phyloP scores from a whole-genome alignment of 208 protist species.

The Entamoeba invadens region DNA sequence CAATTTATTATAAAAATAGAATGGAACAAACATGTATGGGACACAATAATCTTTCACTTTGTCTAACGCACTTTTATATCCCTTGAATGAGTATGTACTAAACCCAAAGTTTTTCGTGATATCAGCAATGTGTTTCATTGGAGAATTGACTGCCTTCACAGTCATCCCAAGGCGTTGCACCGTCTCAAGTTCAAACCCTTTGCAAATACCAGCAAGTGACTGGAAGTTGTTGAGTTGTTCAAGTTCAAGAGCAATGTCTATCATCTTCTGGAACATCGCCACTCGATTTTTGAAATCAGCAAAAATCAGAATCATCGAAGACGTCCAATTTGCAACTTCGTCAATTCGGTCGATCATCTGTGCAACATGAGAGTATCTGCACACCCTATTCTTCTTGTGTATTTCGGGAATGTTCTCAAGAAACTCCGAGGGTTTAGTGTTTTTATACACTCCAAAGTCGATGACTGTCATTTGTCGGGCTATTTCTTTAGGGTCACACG shows the following conservation, averaged over 20 bases:
- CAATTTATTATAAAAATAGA: background rate
- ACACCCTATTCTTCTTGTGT: background rate
- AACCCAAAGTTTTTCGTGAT: background rate
- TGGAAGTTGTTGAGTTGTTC: background rate
- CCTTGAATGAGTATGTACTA: background rate
- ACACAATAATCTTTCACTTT: background rate
- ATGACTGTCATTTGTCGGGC: background rate
- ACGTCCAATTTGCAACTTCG: background rate
- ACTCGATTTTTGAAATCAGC: background rate
- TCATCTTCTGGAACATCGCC: background rate
- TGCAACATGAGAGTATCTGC: background rate
- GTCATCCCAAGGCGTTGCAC: background rate
- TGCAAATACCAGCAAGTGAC: background rate
- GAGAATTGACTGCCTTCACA: background rate
- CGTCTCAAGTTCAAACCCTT: background rate
- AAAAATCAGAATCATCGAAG: background rate
- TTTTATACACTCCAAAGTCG: background rate
- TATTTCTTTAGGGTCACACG: background rate
- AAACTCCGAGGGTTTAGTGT: background rate
- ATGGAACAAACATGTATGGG: background rate
- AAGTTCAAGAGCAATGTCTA: background rate
- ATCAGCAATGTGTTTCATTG: background rate
- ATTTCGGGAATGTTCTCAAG: background rate
- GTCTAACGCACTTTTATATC: background rate
- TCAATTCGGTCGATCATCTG: background rate